Evolutionary conservation across 257 asterid species (phyloP), one percentile per base, ranked within the genome.

Genomic region (Gynochthodes officinalis): DNA sequence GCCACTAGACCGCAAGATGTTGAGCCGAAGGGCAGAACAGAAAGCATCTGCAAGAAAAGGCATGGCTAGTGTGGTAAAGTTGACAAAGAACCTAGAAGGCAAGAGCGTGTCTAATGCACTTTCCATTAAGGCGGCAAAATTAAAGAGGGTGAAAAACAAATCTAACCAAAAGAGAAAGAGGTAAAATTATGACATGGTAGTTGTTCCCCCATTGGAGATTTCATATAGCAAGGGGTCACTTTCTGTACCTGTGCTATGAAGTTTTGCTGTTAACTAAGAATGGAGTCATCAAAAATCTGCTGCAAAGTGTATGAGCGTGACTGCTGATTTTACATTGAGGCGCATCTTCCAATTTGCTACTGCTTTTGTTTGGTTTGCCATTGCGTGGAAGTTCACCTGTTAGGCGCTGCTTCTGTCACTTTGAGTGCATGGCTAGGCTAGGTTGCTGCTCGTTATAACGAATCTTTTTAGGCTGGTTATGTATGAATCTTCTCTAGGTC

Each of bases 1-100:
- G 99, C 98, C 99, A 46, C 98, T 95, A 74, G 98, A 95, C 77
- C 88, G 98, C 21, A 95, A 92, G 78, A 92, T 95, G 98, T 78
- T 95, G 84, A 95, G 99, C 72, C 82, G 88, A 18, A 87, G 99
- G 83, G 89, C 97, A 0, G 99, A 92, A 81, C 97, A 92, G 21
- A 69, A 96, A 69, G 94, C 93, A 1, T 82, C 96, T 18, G 99
- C 97, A 4, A 84, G 96, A 70, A 92, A 82, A 82, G 98, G 99
- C 46, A 92, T 95, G 97, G 82, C 89, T 23, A 92, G 89, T 72
- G 93, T 95, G 59, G 96, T 89, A 61, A 87, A 85, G 92, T 71
- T 87, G 64, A 78, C 98, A 0, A 95, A 90, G 92, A 89, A 79
- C 78, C 81, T 92, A 7, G 92, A 95, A 83, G 99, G 99, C 63